Percentiles rank a stretch among this genome's conserved stretches.
These are phyloP conservation scores for Myxozyma kluyveri DNA, from an alignment of 805 yeast genomes.

Conservation along the genomic window DNA sequence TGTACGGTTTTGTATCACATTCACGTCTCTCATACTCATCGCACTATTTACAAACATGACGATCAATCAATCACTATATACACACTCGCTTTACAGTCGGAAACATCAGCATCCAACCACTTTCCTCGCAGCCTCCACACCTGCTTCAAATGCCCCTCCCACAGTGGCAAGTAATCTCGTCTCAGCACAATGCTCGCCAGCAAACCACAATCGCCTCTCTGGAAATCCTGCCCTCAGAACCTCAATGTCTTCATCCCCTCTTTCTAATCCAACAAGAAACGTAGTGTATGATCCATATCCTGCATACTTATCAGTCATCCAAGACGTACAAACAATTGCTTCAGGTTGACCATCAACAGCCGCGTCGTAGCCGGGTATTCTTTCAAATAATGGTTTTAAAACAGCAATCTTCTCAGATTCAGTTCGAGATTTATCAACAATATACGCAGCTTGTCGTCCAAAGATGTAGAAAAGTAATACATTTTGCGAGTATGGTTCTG, in stretches of 20 bases:
- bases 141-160: constrained; percentile 29
- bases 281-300: constrained; percentile 38
- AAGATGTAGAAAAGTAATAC: constrained; percentile 31
- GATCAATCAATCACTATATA: neutral
- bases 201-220: constrained; percentile 30
- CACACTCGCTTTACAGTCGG: too few species aligned
- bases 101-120: constrained; percentile 6
- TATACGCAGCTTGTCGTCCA: constrained; percentile 30
- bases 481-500: constrained; percentile 26
- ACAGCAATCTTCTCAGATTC: constrained; percentile 28
- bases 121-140: constrained; percentile 18
- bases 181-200: constrained; percentile 36
- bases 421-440: constrained; percentile 25
- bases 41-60: too few species aligned
- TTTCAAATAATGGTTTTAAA: constrained; percentile 31
- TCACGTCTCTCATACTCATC: too few species aligned
- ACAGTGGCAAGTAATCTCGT: constrained; percentile 26
- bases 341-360: constrained; percentile 5
- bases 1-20: too few species aligned
- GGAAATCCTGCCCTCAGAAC: constrained; percentile 30
- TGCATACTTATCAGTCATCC: constrained; percentile 35
- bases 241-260: constrained; percentile 31
- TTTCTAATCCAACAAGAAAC: constrained; percentile 17
- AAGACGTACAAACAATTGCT: constrained; percentile 29
- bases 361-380: constrained; percentile 22